Percentiles rank a stretch among this genome's conserved stretches.
Conservation (phyloP, 805 yeast genomes). For the Clavispora asparagi region DNA sequence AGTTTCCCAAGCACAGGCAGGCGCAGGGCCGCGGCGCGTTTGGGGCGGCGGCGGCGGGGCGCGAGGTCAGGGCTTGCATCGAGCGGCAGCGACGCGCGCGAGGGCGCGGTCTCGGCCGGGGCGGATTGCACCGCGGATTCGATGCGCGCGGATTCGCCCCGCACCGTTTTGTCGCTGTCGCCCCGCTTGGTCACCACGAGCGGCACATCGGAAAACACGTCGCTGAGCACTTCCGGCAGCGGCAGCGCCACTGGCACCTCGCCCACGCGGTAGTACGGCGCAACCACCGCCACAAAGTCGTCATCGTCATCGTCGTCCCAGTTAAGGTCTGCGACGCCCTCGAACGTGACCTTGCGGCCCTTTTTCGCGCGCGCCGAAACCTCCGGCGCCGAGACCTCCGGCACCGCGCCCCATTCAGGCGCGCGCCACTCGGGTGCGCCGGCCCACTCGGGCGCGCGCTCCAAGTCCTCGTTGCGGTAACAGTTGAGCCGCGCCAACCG, state of each 20-base stretch:
- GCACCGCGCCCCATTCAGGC: background rate
- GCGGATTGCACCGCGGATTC: too few species aligned
- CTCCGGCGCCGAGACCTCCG: background rate
- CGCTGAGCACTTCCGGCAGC: slow-evolving; percentile 16
- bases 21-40: background rate
- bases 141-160: too few species aligned
- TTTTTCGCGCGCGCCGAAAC: background rate
- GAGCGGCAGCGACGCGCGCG: too few species aligned
- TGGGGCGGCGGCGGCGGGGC: background rate
- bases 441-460: slow-evolving; percentile 12
- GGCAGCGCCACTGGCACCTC: slow-evolving; percentile 6
- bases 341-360: slow-evolving; percentile 29
- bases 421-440: too few species aligned
- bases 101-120: too few species aligned
- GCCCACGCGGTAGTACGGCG: slow-evolving; percentile 3
- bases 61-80: background rate
- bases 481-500: slow-evolving; percentile 88
- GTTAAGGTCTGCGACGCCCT: slow-evolving; percentile 26
- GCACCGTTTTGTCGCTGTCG: background rate
- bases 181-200: background rate
- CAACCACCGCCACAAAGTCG: slow-evolving; percentile 1
- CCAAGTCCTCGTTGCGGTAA: slow-evolving; percentile 80
- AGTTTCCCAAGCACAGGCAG: slow-evolving; percentile 50
- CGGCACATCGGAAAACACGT: slow-evolving; percentile 5
- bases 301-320: slow-evolving; percentile 17